phyloP scores from a whole-genome alignment of 345 rosid genomes.

The Rhodamnia rubescens region DNA sequence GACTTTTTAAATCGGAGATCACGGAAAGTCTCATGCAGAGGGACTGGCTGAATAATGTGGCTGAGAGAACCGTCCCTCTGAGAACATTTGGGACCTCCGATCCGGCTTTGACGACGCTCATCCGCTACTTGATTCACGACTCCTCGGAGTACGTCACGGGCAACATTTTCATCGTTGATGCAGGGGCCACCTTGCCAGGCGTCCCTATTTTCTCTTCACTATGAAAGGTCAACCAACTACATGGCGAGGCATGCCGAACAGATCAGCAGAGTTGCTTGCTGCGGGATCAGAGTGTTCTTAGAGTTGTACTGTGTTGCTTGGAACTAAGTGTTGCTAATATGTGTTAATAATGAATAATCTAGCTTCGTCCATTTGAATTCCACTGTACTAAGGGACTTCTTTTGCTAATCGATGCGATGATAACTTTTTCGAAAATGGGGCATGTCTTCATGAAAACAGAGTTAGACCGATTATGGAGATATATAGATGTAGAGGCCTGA shows the following conservation, averaged over 20 bases:
- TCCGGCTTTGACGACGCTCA: conserved; percentile 62
- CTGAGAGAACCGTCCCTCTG: conserved; percentile 21
- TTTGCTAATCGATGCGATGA: background rate
- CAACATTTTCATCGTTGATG: conserved; percentile 52
- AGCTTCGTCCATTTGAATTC: background rate
- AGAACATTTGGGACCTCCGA: conserved; percentile 30
- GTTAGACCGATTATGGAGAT: background rate
- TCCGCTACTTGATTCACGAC: conserved; percentile 61
- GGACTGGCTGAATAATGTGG: conserved; percentile 47
- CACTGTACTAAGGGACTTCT: background rate
- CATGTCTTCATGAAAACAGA: background rate
- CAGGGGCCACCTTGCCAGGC: conserved; percentile 51
- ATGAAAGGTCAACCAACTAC: background rate
- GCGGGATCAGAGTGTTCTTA: background rate
- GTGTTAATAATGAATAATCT: background rate
- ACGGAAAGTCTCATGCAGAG: conserved; percentile 48
- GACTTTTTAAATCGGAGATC: conserved; percentile 65
- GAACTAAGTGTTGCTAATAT: background rate
- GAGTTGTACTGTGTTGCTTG: background rate
- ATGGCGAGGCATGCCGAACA: background rate
- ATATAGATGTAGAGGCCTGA: background rate
- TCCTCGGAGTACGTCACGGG: conserved; percentile 52
- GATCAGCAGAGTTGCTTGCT: background rate
- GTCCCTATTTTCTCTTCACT: conserved; percentile 59
- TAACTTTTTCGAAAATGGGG: background rate